Percentiles rank a stretch among this genome's conserved stretches.
phyloP scores from a whole-genome alignment of 371 early-diverging fungal genomes.

The Apophysomyces variabilis region DNA sequence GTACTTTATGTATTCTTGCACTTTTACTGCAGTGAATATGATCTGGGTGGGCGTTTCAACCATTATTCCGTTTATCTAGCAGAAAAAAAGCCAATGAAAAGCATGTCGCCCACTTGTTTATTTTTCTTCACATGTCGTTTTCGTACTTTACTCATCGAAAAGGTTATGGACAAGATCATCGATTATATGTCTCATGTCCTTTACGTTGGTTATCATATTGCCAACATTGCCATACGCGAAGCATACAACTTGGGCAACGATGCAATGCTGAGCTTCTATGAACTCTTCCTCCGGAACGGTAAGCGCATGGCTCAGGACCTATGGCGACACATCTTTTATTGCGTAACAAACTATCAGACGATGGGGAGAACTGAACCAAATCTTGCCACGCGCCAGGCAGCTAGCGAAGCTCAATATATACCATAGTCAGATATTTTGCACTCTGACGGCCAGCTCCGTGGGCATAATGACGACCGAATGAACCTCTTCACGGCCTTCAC shows the following conservation, averaged over 20 bases:
- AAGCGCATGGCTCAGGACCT: conserved; percentile 4
- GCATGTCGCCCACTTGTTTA: no score
- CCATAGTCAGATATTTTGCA: background rate
- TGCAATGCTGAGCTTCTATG: background rate
- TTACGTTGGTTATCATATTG: background rate
- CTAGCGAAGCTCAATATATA: background rate
- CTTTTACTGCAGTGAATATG: no score
- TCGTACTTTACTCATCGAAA: no score
- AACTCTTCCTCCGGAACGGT: background rate
- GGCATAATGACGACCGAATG: background rate
- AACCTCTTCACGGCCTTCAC: conserved; percentile 12
- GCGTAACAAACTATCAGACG: conserved; percentile 9
- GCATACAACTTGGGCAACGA: conserved; percentile 1
- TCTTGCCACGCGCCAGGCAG: background rate
- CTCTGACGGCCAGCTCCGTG: background rate
- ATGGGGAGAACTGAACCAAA: background rate
- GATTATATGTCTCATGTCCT: background rate
- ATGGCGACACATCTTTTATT: conserved; percentile 12
- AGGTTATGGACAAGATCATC: no score
- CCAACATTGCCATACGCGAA: conserved; percentile 8
- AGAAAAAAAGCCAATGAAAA: no score
- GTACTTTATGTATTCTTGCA: no score
- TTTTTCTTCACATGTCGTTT: no score
- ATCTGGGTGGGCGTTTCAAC: no score
- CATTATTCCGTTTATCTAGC: no score